phyloP scores from a whole-genome alignment of 2,329 filamentous ascomycete species.

The Dissoconium aciculare region DNA sequence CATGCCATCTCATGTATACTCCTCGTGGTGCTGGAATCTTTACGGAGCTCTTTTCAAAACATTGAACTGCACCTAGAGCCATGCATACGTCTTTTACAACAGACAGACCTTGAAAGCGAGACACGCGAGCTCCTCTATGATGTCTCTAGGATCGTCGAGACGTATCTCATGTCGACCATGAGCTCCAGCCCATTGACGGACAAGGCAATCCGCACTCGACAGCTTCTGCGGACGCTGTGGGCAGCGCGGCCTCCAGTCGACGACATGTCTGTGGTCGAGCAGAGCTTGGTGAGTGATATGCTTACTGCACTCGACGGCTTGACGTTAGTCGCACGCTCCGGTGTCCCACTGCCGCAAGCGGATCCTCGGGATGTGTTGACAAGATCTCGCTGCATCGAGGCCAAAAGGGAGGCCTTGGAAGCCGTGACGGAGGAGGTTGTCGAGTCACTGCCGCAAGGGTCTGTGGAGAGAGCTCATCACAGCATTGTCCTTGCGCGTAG shows the following conservation, averaged over 20 bases:
- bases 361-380: too few species aligned
- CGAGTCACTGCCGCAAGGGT: too few species aligned
- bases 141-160: background rate
- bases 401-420: too few species aligned
- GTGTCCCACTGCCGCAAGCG: too few species aligned
- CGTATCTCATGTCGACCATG: background rate
- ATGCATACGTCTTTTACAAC: background rate
- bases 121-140: background rate
- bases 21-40: background rate
- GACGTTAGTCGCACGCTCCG: too few species aligned
- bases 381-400: too few species aligned
- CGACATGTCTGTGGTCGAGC: background rate
- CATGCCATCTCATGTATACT: background rate
- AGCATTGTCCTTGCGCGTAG: background rate
- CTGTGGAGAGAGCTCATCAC: too few species aligned
- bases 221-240: background rate
- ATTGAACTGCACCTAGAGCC: background rate
- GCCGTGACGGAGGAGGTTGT: too few species aligned
- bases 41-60: background rate
- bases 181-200: background rate
- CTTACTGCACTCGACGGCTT: background rate
- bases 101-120: background rate
- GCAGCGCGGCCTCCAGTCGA: background rate
- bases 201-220: background rate
- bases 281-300: background rate